phyloP scores from a whole-genome alignment of 192 early-diverging fungal species.

The Dimargaris cristalligena region DNA sequence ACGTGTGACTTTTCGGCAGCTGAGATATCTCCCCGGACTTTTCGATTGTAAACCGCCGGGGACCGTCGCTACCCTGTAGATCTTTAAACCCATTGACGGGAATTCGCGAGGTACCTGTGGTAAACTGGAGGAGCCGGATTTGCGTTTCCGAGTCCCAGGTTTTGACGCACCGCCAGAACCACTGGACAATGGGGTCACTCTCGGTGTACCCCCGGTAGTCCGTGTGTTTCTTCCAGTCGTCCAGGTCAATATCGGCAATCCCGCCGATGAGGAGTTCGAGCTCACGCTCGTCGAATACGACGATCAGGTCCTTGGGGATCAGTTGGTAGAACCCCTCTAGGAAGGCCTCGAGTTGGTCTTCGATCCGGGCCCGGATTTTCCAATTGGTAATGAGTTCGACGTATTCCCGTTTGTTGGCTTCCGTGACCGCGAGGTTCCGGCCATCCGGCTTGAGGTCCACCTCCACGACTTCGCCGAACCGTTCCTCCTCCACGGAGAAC shows the following conservation, averaged over 20 bases:
- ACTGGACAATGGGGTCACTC: conserved; percentile 82
- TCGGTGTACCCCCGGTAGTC: conserved; percentile 97
- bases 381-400: conserved; percentile 80
- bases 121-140: conserved; percentile 87
- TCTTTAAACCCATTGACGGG: conserved; percentile 99
- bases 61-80: conserved; percentile 91
- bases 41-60: conserved; percentile 88
- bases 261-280: conserved; percentile 95
- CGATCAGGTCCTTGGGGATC: conserved; percentile 85
- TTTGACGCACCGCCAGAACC: conserved; percentile 90
- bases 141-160: conserved; percentile 88
- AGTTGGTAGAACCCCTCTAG: conserved; percentile 87
- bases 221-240: conserved; percentile 98
- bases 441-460: conserved; percentile 82
- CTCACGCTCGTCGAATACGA: conserved; percentile 96
- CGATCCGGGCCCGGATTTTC: conserved; percentile 74
- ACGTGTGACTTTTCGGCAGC: conserved; percentile 90
- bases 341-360: conserved; percentile 95
- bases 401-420: conserved; percentile 94
- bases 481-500: conserved; percentile 88
- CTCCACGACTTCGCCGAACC: conserved; percentile 75
- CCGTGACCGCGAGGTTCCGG: conserved; percentile 79
- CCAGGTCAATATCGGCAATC: conserved; percentile 87
- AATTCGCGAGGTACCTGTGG: conserved; percentile 92
- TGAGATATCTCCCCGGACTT: conserved; percentile 71